Evolutionary conservation across 2,329 filamentous ascomycete genomes (phyloP).

Genomic region (Bipolaris victoriae): DNA sequence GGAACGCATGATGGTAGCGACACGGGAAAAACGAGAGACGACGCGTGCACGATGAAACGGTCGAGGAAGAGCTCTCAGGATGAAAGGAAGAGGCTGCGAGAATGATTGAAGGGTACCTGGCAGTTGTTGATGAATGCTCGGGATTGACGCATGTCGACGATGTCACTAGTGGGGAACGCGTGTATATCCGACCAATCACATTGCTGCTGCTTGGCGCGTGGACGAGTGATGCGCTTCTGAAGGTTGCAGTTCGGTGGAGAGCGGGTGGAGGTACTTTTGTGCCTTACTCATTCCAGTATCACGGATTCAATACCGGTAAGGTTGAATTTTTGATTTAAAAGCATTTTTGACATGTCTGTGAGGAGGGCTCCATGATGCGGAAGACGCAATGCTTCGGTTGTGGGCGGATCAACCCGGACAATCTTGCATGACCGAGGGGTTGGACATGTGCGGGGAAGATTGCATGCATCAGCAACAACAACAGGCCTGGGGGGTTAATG

Average conservation of each 20-base stretch:
- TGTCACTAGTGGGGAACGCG: slow-evolving; percentile 30
- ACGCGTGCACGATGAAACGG: neutral
- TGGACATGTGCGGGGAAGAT: too few species aligned
- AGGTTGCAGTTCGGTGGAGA: neutral
- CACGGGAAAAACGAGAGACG: neutral
- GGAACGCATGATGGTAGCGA: slow-evolving; percentile 28
- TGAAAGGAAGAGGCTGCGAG: slow-evolving; percentile 1
- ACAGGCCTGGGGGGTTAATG: neutral
- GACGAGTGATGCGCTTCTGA: slow-evolving; percentile 5
- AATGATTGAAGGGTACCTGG: slow-evolving; percentile 7
- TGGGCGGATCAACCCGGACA: neutral
- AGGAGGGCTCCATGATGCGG: neutral
- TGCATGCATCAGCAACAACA: too few species aligned
- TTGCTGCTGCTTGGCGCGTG: slow-evolving; percentile 17
- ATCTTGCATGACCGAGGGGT: neutral
- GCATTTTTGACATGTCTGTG: neutral
- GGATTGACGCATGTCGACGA: slow-evolving; percentile 21
- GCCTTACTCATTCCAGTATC: neutral
- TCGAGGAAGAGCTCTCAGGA: neutral
- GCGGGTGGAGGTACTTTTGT: neutral
- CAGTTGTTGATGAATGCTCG: slow-evolving; percentile 16
- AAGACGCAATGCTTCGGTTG: neutral
- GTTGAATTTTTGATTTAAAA: neutral
- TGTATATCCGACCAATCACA: slow-evolving; percentile 28
- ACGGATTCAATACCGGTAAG: neutral